Evolutionary conservation across 2,329 filamentous ascomycete genomes (phyloP).

Genomic region (Exophiala viscosa): DNA sequence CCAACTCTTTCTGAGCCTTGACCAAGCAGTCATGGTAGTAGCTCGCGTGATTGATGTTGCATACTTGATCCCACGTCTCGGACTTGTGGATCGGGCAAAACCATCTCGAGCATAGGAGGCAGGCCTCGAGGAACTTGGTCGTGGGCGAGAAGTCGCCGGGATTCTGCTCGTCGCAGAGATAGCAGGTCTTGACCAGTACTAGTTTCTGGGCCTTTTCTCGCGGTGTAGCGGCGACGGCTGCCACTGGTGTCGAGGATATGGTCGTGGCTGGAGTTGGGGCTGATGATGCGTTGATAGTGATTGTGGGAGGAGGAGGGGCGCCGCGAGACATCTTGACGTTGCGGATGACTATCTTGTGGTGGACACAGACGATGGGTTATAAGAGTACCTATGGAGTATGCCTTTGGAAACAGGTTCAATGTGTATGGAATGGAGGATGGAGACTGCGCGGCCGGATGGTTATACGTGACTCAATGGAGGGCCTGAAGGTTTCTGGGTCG

Average conservation of each 20-base stretch:
- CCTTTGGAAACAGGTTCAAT: background rate
- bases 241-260: background rate
- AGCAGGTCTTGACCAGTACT: conserved; percentile 23
- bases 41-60: conserved; percentile 28
- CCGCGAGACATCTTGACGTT: conserved; percentile 11
- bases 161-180: conserved; percentile 30
- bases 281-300: conserved; percentile 25
- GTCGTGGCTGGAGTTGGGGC: conserved; percentile 11
- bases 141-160: conserved; percentile 29
- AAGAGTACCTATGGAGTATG: no score
- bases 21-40: conserved; percentile 28
- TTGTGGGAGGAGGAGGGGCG: conserved; percentile 21
- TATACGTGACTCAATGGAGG: conserved; percentile 2
- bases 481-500: background rate
- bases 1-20: conserved; percentile 20
- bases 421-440: background rate
- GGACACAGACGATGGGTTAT: no score
- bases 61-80: conserved; percentile 22
- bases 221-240: background rate
- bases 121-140: conserved; percentile 28
- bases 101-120: conserved; percentile 26
- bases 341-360: no score
- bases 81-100: conserved; percentile 29
- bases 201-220: conserved; percentile 13
- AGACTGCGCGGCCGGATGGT: background rate